Conservation (phyloP, 2,329 filamentous ascomycete genomes). For the Cladosporium sphaerospermum region DNA sequence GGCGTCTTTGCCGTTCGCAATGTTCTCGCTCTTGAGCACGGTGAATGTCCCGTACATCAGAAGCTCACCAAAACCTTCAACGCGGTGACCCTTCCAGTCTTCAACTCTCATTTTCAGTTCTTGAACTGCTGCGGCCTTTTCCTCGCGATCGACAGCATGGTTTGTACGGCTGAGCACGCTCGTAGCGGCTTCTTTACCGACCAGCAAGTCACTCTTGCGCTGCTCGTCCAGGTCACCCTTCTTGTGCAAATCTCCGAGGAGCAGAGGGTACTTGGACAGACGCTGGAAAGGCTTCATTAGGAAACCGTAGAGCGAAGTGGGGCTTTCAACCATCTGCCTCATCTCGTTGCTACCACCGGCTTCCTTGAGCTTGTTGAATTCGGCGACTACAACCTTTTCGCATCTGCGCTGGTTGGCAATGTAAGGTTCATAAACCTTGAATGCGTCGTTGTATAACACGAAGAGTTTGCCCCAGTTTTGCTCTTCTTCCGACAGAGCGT, state of each 20-base stretch:
- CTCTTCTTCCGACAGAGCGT: constrained; percentile 65
- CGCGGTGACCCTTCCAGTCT: constrained; percentile 91
- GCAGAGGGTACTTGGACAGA: constrained; percentile 85
- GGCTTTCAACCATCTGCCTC: constrained; percentile 73
- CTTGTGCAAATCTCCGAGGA: constrained; percentile 81
- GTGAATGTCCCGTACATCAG: constrained; percentile 85
- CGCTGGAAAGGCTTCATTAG: constrained; percentile 95
- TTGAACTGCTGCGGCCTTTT: constrained; percentile 74
- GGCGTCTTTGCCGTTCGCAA: constrained; percentile 60
- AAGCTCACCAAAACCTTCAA: constrained; percentile 85
- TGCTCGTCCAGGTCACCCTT: constrained; percentile 69
- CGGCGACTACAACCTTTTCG: constrained; percentile 71
- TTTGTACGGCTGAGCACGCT: constrained; percentile 80
- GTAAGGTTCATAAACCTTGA: constrained; percentile 92
- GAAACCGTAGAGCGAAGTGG: constrained; percentile 84
- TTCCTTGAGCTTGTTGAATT: constrained; percentile 78
- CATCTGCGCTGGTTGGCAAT: constrained; percentile 95
- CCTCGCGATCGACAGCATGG: constrained; percentile 80
- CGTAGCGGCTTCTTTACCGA: constrained; percentile 75
- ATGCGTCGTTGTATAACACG: constrained; percentile 73
- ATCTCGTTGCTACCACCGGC: constrained; percentile 60
- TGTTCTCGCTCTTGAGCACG: constrained; percentile 61
- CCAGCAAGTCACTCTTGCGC: constrained; percentile 63
- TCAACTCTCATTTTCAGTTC: constrained; percentile 80
- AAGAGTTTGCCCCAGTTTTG: constrained; percentile 98